Base-by-base conservation (phyloP, 1,139 yeast genomes). In the Torulaspora globosa region DNA sequence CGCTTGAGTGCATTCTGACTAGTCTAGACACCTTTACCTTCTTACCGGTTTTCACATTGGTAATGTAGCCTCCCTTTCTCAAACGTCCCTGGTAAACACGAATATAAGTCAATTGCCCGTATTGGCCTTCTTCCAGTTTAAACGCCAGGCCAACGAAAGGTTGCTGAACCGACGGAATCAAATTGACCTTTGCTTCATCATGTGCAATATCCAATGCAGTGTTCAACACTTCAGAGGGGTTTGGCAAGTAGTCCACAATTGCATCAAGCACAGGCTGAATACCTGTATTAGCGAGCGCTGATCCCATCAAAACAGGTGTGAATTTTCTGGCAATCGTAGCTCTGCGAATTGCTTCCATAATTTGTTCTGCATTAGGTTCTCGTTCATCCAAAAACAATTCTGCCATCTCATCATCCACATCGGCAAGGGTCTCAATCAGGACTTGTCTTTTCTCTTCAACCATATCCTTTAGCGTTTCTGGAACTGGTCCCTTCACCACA, bases 241-340 rank as follows among this genome's bases (percentile, higher is more conserved):
- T 84, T 41, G 98, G 98, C 62, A 92, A 78, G 68, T 82, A 92
- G 66, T 92, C 97, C 56, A 94, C 95, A 51, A 92, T 96, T 34
- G 97, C 92, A 67, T 92, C 97, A 58, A 92, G 76, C 35, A 92
- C 97, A 19, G 92, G 88, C 72, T 92, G 98, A 53, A 92, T 76
- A 69, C 97, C 96, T 58, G 84, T 85, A 70, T 92, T 92, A 45
- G 97, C 98, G 55, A 92, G 76, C 23, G 98, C 98, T 43, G 97
- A 88, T 29, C 98, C 98, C 97, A 92, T 92, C 57, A 92, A 74
- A 12, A 92, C 97, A n/a, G 98, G 98, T 18, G 97, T 88, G 73
- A 92, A 92, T 67, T 80, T 86, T 72, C 97, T 82, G 32, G 90
- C 95, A 70, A 92, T 90, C n/a, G 98, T 92, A 44, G 97, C 80